Evolutionary conservation across 73 alveolate species (phyloP).

Genomic region (Symbiodinium natans): DNA sequence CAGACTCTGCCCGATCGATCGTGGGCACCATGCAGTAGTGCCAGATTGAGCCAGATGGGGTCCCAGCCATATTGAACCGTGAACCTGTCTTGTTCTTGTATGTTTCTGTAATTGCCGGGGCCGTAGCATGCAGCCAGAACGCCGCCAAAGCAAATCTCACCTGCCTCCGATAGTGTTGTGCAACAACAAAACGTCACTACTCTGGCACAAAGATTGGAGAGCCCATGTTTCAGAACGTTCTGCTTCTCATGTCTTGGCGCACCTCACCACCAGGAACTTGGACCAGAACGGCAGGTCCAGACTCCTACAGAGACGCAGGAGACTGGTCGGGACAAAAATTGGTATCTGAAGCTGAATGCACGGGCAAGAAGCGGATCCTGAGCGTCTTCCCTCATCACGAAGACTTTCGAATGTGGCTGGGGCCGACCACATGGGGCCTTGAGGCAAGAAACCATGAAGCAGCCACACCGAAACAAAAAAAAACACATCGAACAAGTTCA

Average conservation of each 20-base stretch:
- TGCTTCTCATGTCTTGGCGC: background rate
- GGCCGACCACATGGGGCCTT: slow-evolving; percentile 91
- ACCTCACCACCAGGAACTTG: slow-evolving; percentile 84
- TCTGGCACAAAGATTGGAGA: background rate
- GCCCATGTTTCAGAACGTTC: too few species aligned
- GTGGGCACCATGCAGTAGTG: too few species aligned
- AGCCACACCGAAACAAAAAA: background rate
- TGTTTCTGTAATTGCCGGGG: background rate
- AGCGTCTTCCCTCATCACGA: slow-evolving; percentile 57
- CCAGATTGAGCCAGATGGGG: too few species aligned
- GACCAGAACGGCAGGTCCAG: slow-evolving; percentile 47
- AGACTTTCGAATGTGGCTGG: slow-evolving; percentile 71
- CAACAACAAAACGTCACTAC: background rate
- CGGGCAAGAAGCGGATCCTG: background rate
- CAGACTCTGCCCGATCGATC: too few species aligned
- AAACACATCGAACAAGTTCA: background rate
- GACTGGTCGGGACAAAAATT: background rate
- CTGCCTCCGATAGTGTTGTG: background rate
- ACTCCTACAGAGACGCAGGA: slow-evolving; percentile 35
- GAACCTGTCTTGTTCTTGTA: too few species aligned
- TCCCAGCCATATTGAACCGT: too few species aligned
- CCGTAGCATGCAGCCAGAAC: slow-evolving; percentile 64
- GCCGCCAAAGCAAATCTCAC: slow-evolving; percentile 93
- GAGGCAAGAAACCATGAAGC: background rate
- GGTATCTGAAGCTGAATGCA: background rate